Base-by-base conservation (phyloP, 1,284 basidiomycete genomes). In the Xerocomus minutiporus region DNA sequence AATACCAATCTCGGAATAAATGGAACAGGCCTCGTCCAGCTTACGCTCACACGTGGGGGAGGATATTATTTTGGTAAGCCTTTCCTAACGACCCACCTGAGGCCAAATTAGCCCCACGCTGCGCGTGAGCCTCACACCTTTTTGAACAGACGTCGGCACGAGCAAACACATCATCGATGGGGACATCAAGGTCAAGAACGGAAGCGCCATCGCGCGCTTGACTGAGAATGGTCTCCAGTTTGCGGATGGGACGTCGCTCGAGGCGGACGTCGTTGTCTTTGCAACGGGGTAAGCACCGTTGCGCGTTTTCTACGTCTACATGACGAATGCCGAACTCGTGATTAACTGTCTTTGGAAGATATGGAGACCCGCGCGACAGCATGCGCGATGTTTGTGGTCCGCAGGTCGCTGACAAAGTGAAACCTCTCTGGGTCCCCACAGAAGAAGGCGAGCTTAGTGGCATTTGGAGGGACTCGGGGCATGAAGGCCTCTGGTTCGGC, bases 211-310 rank as follows among this genome's bases (percentile, higher is more conserved):
- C 46, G 61, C 67, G 26, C 46, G 59, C 1, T 73, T 70, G 54
- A 72, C 67, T 0, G 59, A 71, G 55, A 64, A 56, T 7, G 71
- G 69, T 4, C 63, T 79, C 48, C 60, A 59, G 42, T 73, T 80
- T 50, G 69, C 58, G 31, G 77, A 80, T 50, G 77, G 76, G 11
- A 70, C 69, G 0, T 67, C 70, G 38, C 62, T 77, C n/a, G 59
- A 72, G 20, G 78, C 73, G 34, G 77, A 81, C 56, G 53, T 78
- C 20, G 70, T 80, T 17, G 58, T 80, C 31, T 76, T 77, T 44
- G 72, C 78, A 0, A 77, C 77, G 0, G 73, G 74, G 54, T 77
- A 52, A 39, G 53, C 20, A 1, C 23, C 25, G 11, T 26, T 20
- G 9, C 5, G 12, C 5, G 9, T 4, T 8, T 8, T 31, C 31